Conservation (phyloP, 1,284 basidiomycete genomes). For the Rhizoctonia solani region DNA sequence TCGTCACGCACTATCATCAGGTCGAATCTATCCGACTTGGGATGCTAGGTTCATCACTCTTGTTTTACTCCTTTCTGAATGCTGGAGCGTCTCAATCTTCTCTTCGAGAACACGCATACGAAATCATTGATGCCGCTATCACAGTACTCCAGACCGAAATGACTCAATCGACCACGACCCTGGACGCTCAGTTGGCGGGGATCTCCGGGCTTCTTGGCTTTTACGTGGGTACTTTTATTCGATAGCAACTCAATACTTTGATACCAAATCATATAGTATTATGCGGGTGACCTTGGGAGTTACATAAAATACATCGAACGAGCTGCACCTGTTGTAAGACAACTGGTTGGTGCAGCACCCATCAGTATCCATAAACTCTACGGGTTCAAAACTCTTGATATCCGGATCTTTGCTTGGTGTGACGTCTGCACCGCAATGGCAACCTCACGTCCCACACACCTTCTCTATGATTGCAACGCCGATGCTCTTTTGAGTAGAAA, state of each 20-base stretch:
- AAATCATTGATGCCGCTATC: background rate
- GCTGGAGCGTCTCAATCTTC: background rate
- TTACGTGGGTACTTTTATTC: background rate
- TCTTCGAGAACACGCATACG: background rate
- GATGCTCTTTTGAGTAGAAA: background rate
- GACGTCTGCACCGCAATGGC: conserved; percentile 3
- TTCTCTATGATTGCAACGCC: conserved; percentile 3
- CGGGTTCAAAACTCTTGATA: background rate
- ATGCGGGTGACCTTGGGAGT: background rate
- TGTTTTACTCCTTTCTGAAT: background rate
- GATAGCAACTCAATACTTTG: background rate
- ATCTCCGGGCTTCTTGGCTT: background rate
- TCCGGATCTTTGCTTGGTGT: background rate
- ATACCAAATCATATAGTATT: background rate
- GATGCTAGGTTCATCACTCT: background rate
- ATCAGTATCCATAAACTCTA: background rate
- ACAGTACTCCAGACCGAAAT: background rate
- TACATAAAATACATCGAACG: background rate
- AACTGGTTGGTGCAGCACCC: background rate
- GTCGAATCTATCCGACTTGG: conserved; percentile 1
- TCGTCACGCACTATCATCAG: background rate
- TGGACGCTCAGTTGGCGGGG: background rate
- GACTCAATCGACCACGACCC: background rate
- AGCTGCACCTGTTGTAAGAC: background rate
- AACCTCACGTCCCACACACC: background rate